Evolutionary conservation across 306 rosid species (phyloP).

Genomic region (Hylodesmum podocarpum): DNA sequence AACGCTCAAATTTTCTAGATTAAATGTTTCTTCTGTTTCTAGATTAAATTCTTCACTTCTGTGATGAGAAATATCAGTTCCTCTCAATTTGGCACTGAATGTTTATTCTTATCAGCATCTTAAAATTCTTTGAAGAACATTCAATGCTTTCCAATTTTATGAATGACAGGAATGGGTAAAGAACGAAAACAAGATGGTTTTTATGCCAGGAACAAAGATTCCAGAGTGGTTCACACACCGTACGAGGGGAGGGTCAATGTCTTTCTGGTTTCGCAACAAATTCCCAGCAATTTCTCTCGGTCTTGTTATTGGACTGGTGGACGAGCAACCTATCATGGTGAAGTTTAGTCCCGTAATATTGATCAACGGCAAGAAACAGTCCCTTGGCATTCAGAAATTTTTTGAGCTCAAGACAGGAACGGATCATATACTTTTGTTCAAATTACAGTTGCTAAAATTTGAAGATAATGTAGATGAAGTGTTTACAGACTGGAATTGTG

Average conservation of each 20-base stretch:
- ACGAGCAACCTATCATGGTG: not conserved
- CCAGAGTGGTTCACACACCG: constrained; percentile 4
- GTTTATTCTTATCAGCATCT: not conserved
- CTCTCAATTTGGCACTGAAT: not conserved
- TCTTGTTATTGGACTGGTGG: not conserved
- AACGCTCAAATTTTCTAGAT: not conserved
- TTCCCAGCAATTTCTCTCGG: not conserved
- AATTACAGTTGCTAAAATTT: not conserved
- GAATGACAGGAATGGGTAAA: not conserved
- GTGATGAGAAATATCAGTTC: not conserved
- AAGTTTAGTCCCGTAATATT: not conserved
- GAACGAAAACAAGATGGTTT: not conserved
- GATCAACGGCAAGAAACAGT: not conserved
- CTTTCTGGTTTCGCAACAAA: constrained; percentile 12
- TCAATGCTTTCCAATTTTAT: not conserved
- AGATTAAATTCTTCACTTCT: not conserved
- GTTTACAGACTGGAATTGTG: not conserved
- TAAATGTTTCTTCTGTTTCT: not conserved
- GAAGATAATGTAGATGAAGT: not conserved
- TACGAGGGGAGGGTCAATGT: not conserved
- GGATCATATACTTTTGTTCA: not conserved
- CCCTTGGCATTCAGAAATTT: not conserved
- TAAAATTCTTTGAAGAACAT: not conserved
- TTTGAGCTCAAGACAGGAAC: not conserved
- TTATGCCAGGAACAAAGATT: constrained; percentile 2